Conservation (phyloP, 2,329 filamentous ascomycete genomes). For the Byssochlamys sp. region DNA sequence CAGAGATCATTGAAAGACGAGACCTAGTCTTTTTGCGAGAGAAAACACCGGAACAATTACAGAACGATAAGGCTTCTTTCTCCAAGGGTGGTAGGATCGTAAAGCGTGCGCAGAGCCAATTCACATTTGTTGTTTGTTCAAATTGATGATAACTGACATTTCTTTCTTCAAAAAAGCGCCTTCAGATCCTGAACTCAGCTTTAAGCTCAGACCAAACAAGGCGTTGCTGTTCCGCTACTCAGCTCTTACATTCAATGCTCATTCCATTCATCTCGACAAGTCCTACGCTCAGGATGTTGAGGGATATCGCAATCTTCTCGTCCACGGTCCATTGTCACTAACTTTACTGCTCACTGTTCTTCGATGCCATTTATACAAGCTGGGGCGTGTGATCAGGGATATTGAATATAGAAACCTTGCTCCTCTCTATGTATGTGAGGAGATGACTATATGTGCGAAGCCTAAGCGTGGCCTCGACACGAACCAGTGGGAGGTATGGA, state of each 20-base stretch:
- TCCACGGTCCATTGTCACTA: slow-evolving; percentile 77
- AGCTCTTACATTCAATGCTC: slow-evolving; percentile 83
- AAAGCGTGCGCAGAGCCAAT: slow-evolving; percentile 24
- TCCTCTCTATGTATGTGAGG: slow-evolving; percentile 67
- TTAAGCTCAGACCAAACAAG: slow-evolving; percentile 56
- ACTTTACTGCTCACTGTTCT: slow-evolving; percentile 66
- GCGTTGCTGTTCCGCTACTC: slow-evolving; percentile 80
- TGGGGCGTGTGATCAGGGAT: slow-evolving; percentile 35
- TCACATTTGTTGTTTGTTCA: slow-evolving; percentile 2
- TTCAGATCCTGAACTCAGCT: slow-evolving; percentile 43
- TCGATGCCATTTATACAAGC: slow-evolving; percentile 40
- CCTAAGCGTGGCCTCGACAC: slow-evolving; percentile 34
- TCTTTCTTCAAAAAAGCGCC: slow-evolving; percentile 31
- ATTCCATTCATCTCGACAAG: slow-evolving; percentile 76
- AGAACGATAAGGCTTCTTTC: slow-evolving; percentile 16
- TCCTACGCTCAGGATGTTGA: slow-evolving; percentile 61
- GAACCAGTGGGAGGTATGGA: slow-evolving; percentile 54
- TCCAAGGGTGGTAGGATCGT: slow-evolving; percentile 18
- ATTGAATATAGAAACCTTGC: slow-evolving; percentile 74
- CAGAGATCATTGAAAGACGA: slow-evolving; percentile 47
- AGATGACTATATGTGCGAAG: slow-evolving; percentile 60
- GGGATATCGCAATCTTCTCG: slow-evolving; percentile 63
- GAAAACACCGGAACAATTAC: slow-evolving; percentile 30
- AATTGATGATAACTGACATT: slow-evolving; percentile 13
- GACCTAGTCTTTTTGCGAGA: slow-evolving; percentile 56